phyloP scores from a whole-genome alignment of 805 yeast genomes.

The Yarrowia keelungensis region DNA sequence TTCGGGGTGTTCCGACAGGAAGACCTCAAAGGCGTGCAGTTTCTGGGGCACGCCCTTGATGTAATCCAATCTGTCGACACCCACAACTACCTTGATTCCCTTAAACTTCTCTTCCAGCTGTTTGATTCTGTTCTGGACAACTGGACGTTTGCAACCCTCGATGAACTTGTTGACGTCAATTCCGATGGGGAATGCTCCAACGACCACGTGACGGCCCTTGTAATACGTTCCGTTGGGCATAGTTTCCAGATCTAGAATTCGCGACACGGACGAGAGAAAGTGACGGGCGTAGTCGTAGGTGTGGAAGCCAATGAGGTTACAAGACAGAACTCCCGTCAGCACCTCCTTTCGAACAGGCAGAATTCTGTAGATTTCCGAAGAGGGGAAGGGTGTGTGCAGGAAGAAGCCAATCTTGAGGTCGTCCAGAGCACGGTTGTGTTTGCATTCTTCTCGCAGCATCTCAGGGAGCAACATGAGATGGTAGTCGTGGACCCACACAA shows the following conservation, averaged over 20 bases:
- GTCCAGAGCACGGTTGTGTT: conserved; percentile 52
- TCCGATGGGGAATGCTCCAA: conserved; percentile 99
- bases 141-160: conserved; percentile 70
- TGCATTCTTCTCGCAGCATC: conserved; percentile 68
- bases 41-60: conserved; percentile 99
- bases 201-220: conserved; percentile 75
- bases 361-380: conserved; percentile 93
- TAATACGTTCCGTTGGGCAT: conserved; percentile 89
- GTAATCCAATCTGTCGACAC: conserved; percentile 95
- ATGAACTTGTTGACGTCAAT: conserved; percentile 92
- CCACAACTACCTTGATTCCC: conserved; percentile 87
- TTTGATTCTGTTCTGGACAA: conserved; percentile 69
- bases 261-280: conserved; percentile 85
- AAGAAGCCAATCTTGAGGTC: conserved; percentile 88
- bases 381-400: conserved; percentile 97
- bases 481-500: conserved; percentile 98
- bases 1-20: conserved; percentile 90
- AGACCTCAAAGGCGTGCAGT: conserved; percentile 93
- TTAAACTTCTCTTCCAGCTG: conserved; percentile 70
- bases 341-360: conserved; percentile 95
- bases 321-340: conserved; percentile 86
- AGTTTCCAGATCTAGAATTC: conserved; percentile 81
- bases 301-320: conserved; percentile 96
- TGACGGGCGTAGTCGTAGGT: conserved; percentile 99
- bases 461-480: conserved; percentile 95